phyloP scores from a whole-genome alignment of 345 rosid genomes.

The Eucalyptus shirleyi region DNA sequence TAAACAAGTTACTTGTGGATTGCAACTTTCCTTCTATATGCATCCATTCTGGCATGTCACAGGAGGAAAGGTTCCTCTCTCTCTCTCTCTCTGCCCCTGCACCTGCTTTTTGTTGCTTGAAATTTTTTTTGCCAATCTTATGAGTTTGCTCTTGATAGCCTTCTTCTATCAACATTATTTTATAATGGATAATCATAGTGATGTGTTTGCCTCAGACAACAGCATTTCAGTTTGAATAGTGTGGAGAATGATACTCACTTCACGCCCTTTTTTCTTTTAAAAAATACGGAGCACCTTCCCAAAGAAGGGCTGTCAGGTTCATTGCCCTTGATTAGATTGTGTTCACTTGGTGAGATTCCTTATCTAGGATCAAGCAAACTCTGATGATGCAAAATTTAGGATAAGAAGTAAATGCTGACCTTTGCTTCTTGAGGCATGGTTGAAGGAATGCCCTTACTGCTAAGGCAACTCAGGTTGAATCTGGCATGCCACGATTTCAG shows the following conservation, averaged over 20 bases:
- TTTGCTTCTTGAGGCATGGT: not conserved
- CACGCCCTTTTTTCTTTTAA: not conserved
- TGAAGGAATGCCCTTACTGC: not conserved
- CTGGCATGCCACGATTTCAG: not conserved
- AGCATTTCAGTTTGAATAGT: not conserved
- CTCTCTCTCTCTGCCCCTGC: not conserved
- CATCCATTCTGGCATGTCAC: conserved; percentile 99
- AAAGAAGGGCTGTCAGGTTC: not conserved
- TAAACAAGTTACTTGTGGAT: conserved; percentile 87
- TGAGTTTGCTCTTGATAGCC: not conserved
- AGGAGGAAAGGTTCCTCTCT: conserved; percentile 80
- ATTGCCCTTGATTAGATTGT: not conserved
- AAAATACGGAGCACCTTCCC: not conserved
- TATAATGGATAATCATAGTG: not conserved
- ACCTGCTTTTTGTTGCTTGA: not conserved
- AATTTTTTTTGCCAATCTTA: not conserved
- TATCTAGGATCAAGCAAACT: not conserved
- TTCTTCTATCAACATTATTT: not conserved
- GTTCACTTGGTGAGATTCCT: not conserved
- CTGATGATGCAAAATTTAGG: not conserved
- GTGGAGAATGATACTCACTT: not conserved
- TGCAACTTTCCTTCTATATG: conserved; percentile 98
- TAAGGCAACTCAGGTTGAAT: not conserved
- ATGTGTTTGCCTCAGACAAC: not conserved
- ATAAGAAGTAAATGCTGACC: not conserved